Evolutionary conservation across 257 asterid genomes (phyloP).

Genomic region (Petrea volubilis): DNA sequence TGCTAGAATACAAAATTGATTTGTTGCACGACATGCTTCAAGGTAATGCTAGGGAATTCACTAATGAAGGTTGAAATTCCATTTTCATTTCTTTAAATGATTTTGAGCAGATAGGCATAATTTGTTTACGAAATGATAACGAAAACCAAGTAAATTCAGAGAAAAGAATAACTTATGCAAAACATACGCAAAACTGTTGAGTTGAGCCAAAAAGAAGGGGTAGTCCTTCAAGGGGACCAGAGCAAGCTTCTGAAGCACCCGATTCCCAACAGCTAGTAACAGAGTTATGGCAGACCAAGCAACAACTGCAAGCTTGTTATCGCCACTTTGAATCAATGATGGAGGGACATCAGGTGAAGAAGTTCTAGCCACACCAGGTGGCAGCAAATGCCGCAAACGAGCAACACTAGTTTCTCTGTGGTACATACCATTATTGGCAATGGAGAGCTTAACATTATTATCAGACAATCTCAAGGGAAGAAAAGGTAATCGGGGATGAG

Average conservation of each 20-base stretch:
- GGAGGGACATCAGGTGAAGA: constrained; percentile 16
- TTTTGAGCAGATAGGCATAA: too few relatives aligned
- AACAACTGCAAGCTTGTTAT: constrained; percentile 28
- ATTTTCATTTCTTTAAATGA: too few relatives aligned
- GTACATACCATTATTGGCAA: neutral
- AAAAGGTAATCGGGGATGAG: neutral
- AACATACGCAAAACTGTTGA: constrained; percentile 63
- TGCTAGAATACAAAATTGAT: neutral
- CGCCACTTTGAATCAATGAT: constrained; percentile 6
- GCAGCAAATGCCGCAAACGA: constrained; percentile 12
- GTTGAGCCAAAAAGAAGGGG: constrained; percentile 73
- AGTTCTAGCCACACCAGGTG: constrained; percentile 18
- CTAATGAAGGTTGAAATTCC: neutral
- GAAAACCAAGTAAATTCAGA: neutral
- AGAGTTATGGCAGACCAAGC: constrained; percentile 48
- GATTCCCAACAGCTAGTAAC: constrained; percentile 48
- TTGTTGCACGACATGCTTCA: neutral
- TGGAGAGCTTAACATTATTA: neutral
- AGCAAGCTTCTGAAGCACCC: constrained; percentile 78
- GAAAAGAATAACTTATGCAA: neutral
- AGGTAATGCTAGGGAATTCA: neutral
- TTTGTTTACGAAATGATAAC: neutral
- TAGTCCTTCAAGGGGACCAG: constrained; percentile 80
- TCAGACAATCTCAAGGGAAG: neutral
- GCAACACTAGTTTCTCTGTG: neutral